Evolutionary conservation across 768 basidiomycete genomes (phyloP).

Genomic region (Lanmaoa pseudosensibilis): DNA sequence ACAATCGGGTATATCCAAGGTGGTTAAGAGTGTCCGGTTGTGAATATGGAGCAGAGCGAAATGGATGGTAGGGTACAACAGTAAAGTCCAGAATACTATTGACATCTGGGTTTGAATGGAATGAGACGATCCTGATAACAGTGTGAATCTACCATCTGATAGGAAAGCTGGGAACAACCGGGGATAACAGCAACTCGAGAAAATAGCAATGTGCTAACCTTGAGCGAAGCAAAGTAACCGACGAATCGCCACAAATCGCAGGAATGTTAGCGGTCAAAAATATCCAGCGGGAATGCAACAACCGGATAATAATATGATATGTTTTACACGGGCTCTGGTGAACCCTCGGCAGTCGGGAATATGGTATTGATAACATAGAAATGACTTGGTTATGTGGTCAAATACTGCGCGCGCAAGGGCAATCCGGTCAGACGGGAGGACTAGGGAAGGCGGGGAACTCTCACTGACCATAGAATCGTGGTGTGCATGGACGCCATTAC

Average conservation of each 20-base stretch:
- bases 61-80: slow-evolving; percentile 12
- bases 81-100: slow-evolving; percentile 8
- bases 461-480: slow-evolving; percentile 23
- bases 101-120: slow-evolving; percentile 16
- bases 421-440: slow-evolving; percentile 14
- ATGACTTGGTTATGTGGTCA: slow-evolving; percentile 19
- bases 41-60: slow-evolving; percentile 25
- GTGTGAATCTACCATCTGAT: slow-evolving; percentile 15
- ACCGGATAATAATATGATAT: slow-evolving; percentile 26
- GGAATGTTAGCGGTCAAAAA: slow-evolving; percentile 6
- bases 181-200: background rate
- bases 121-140: slow-evolving; percentile 4
- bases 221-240: background rate
- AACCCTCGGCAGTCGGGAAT: slow-evolving; percentile 16
- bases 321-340: slow-evolving; percentile 22
- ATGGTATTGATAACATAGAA: slow-evolving; percentile 29
- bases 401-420: slow-evolving; percentile 18
- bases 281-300: slow-evolving; percentile 12
- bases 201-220: slow-evolving; percentile 23
- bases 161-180: slow-evolving; percentile 4
- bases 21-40: slow-evolving; percentile 82
- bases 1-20: slow-evolving; percentile 87
- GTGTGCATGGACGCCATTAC: slow-evolving; percentile 18
- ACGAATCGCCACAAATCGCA: slow-evolving; percentile 2
- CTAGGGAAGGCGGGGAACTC: background rate